Evolutionary conservation across 352 stramenopile genomes (phyloP).

Genomic region (Phytophthora citrophthora): DNA sequence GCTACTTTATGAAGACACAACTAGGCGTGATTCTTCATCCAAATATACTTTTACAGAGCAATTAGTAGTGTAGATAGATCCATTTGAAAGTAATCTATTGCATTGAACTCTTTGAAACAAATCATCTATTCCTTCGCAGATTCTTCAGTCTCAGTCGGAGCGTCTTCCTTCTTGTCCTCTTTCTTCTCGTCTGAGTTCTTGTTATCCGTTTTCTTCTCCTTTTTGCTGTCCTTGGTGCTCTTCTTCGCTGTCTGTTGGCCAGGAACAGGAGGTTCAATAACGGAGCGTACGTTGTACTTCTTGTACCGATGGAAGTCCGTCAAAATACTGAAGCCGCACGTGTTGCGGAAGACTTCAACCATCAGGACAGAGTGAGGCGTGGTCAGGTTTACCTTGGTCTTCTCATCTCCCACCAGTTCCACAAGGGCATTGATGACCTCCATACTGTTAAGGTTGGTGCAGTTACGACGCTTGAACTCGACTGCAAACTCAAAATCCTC

Average conservation of each 20-base stretch:
- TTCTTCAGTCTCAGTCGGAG: conserved; percentile 4
- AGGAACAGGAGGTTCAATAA: conserved; percentile 66
- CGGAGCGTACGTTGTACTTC: conserved; percentile 81
- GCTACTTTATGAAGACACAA: conserved; percentile 35
- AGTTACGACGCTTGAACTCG: conserved; percentile 85
- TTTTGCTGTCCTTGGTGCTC: conserved; percentile 23
- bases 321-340: conserved; percentile 75
- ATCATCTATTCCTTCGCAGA: conserved; percentile 8
- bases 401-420: conserved; percentile 55
- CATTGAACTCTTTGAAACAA: conserved; percentile 1
- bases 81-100: conserved; percentile 17
- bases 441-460: conserved; percentile 70
- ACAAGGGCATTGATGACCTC: conserved; percentile 77
- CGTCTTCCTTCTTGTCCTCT: conserved; percentile 14
- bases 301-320: conserved; percentile 77
- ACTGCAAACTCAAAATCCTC: conserved; percentile 54
- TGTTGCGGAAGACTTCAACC: conserved; percentile 81
- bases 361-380: conserved; percentile 65
- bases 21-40: conserved; percentile 41
- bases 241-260: conserved; percentile 39
- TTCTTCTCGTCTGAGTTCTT: conserved; percentile 1
- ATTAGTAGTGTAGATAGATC: background rate
- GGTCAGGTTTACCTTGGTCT: conserved; percentile 80
- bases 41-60: conserved; percentile 2
- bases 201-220: conserved; percentile 15